A percentile compares a stretch with the other conserved stretches of the same genome.
phyloP scores from a whole-genome alignment of 306 rosid species.

The Hippophae gyantsensis region DNA sequence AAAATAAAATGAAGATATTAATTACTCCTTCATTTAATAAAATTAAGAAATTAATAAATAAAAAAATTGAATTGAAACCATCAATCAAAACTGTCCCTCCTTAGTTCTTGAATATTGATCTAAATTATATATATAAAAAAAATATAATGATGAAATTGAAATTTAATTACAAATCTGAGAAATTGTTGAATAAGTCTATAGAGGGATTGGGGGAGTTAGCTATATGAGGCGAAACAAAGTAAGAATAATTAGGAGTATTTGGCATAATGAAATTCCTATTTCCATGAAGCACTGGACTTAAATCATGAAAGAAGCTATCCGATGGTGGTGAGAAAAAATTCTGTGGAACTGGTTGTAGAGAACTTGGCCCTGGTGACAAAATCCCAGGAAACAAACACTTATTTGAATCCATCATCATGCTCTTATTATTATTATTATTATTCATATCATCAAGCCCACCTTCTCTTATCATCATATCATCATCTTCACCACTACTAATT shows the following conservation, averaged over 20 bases:
- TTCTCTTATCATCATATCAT: constrained; percentile 20
- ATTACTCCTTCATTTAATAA: too few species aligned
- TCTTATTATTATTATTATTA: background rate
- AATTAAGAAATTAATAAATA: background rate
- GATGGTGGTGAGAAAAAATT: constrained; percentile 46
- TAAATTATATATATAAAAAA: background rate
- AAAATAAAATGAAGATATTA: too few species aligned
- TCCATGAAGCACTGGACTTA: constrained; percentile 51
- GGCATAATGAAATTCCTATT: constrained; percentile 47
- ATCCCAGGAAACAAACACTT: constrained; percentile 49
- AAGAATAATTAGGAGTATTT: constrained; percentile 36
- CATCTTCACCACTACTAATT: constrained; percentile 15
- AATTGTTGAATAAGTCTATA: constrained; percentile 58
- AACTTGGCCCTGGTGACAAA: constrained; percentile 68
- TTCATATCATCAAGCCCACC: background rate
- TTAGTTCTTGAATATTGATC: too few species aligned
- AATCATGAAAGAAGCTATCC: constrained; percentile 56
- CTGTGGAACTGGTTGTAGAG: constrained; percentile 48
- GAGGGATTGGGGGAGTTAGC: constrained; percentile 31
- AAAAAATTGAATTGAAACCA: background rate
- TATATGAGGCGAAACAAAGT: constrained; percentile 43
- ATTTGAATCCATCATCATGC: background rate
- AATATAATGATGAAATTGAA: background rate
- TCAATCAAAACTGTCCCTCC: background rate
- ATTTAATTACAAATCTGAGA: constrained; percentile 22